Evolutionary conservation across 305 asterid genomes (phyloP), one percentile per base, ranked within the genome.

Genomic region (Fraxinus angustifolia): DNA sequence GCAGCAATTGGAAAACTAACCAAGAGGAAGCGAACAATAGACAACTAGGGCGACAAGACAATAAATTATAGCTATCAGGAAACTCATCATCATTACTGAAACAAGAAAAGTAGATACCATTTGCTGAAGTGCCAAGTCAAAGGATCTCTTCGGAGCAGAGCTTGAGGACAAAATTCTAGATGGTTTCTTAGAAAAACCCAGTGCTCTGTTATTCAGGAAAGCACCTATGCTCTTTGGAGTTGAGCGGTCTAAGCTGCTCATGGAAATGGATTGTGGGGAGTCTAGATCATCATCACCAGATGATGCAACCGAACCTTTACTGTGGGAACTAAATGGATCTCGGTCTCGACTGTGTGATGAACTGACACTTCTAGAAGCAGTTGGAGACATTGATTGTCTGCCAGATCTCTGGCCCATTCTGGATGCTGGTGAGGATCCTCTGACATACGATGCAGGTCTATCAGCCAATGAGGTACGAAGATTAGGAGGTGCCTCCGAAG

Each of bases 391-490:
- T 11, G 99, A 94, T 81, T 93, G 95, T 79, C 99, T 91, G 73
- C 92, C 93, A 40, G 95, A 89, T 89, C 87, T 88, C 62, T 89
- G 83, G 80, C 97, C 92, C 81, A 89, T 94, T 85, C 97, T 88
- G 4, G 98, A 94, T 77, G 98, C 98, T n/a, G 98, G 99, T 31
- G 99, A 96, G 83, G 99, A 91, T 21, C 99, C 99, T 76, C 99
- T 87, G 81, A 96, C 97, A 79, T 94, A 93, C 76, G 98, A 94
- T 62, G 95, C 94, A 33, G 99, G 98, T 81, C 99, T 90, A 85
- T 96, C 98, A 83, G 93, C 98, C 86, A 94, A 82, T 19, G 99
- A 96, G 76, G 99, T 96, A 75, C 99, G 97, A 80, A 96, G 99
- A 88, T 94, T 94, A 76, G 98, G 98, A 45, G 99, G 99, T 75